Evolutionary conservation across 2,329 filamentous ascomycete genomes (phyloP), one percentile per base, ranked within the genome.

Genomic region (Fusarium torreyae): DNA sequence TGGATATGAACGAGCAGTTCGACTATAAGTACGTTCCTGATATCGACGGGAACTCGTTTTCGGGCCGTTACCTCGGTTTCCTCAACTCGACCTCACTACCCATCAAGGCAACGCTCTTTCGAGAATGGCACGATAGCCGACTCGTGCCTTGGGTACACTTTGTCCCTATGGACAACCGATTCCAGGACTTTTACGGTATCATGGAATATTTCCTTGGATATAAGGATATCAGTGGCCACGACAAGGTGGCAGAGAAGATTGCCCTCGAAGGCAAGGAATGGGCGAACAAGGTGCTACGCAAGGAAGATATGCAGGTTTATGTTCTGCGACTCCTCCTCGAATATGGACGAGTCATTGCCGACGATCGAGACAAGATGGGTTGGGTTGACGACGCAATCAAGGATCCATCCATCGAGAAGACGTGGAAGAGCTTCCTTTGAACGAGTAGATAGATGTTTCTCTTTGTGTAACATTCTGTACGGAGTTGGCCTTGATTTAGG

Each of bases 121-220:
- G 87, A 20, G 93, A 96, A 77, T 96, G 92, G 93, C 92, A 94
- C 74, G 92, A 94, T 76, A 87, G 86, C 44, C 85, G 92, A 4
- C 82, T 95, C 2, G 82, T 93, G 3, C 85, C 91, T 1, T 96
- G 93, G 92, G 88, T 89, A 73, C 93, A 96, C 78, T 95, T 93
- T 72, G 89, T 94, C 3, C 93, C 93, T 17, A 89, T 95, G 86
- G 91, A 94, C 75, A 92, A 88, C 74, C 87, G 89, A 2, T 94
- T 90, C 73, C 81, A 87, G 36, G 93, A 94, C 70, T 86, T 92
- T 72, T 94, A 89, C 65, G 89, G 87, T 43, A 89, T 93, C 57
- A 85, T 94, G 84, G 88, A 91, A 59, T 94, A 93, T 74, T 94
- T 94, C 73, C 75, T 92, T 6, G 90, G 90, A 2, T 89, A 90